A percentile compares a stretch with the other conserved stretches of the same genome.
Conservation (phyloP, 345 rosid species). For the Arabidopsis arenosa region DNA sequence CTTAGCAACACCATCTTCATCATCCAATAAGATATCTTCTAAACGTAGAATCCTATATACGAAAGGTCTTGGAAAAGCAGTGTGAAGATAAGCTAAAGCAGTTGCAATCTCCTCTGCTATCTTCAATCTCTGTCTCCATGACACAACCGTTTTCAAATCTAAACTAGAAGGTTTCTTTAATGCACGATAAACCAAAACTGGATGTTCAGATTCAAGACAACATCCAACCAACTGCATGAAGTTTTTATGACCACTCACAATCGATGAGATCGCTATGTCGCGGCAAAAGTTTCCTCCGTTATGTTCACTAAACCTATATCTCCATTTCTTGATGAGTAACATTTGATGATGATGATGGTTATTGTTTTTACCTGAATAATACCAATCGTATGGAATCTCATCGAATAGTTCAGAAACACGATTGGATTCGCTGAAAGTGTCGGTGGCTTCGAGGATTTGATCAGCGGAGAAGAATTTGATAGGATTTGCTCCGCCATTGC, state of each 20-base stretch:
- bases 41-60: not conserved
- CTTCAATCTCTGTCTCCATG: not conserved
- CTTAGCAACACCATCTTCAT: conserved; percentile 1
- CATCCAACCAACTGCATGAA: conserved; percentile 13
- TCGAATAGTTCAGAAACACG: not conserved
- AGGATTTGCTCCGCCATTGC: conserved; percentile 1
- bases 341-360: not conserved
- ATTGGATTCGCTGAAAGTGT: not conserved
- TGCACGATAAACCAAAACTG: not conserved
- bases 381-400: not conserved
- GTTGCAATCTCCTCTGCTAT: not conserved
- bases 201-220: conserved; percentile 3
- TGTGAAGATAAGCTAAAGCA: conserved; percentile 29
- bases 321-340: not conserved
- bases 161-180: not conserved
- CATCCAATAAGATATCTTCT: not conserved
- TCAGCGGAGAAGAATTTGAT: conserved; percentile 2
- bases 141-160: not conserved
- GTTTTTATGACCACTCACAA: conserved; percentile 21
- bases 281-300: not conserved
- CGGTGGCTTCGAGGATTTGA: not conserved
- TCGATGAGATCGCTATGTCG: conserved; percentile 14
- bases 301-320: not conserved
- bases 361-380: not conserved
- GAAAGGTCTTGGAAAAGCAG: not conserved